Percentiles rank a stretch among this genome's conserved stretches.
Evolutionary conservation across 2,329 filamentous ascomycete genomes (phyloP).

Genomic region (Venturia effusa): DNA sequence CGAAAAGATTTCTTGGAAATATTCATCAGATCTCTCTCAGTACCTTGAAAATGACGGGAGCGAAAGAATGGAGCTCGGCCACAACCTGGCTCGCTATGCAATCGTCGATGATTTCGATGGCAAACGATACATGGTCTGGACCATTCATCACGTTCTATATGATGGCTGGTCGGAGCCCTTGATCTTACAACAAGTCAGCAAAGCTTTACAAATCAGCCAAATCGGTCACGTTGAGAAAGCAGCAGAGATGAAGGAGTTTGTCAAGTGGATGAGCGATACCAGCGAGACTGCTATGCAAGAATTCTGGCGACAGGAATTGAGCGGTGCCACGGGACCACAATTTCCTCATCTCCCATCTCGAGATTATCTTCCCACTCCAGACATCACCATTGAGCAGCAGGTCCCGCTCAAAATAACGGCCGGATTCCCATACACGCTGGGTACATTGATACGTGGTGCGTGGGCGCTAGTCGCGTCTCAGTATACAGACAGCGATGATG

Average conservation of each 20-base stretch:
- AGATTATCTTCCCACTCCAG: conserved; percentile 36
- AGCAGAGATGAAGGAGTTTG: conserved; percentile 36
- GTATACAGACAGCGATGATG: conserved; percentile 41
- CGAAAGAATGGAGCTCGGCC: conserved; percentile 29
- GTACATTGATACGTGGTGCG: conserved; percentile 45
- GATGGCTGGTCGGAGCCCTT: conserved; percentile 36
- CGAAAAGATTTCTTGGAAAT: conserved; percentile 20
- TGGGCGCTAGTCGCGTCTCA: conserved; percentile 48
- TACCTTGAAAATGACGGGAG: conserved; percentile 26
- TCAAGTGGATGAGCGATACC: conserved; percentile 35
- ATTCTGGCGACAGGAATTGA: conserved; percentile 38
- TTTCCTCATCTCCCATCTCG: conserved; percentile 39
- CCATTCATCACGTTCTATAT: conserved; percentile 42
- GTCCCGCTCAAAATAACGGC: conserved; percentile 22
- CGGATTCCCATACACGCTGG: conserved; percentile 32
- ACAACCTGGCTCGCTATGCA: conserved; percentile 27
- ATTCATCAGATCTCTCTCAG: conserved; percentile 18
- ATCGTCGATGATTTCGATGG: conserved; percentile 20
- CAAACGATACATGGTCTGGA: conserved; percentile 35
- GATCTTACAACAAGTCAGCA: conserved; percentile 24
- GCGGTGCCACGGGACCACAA: conserved; percentile 35
- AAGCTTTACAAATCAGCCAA: conserved; percentile 20
- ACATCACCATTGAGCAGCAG: conserved; percentile 42
- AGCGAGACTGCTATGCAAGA: conserved; percentile 30
- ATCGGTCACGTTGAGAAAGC: conserved; percentile 19